Evolutionary conservation across 371 early-diverging fungal genomes (phyloP).

Genomic region (Apophysomyces ossiformis): DNA sequence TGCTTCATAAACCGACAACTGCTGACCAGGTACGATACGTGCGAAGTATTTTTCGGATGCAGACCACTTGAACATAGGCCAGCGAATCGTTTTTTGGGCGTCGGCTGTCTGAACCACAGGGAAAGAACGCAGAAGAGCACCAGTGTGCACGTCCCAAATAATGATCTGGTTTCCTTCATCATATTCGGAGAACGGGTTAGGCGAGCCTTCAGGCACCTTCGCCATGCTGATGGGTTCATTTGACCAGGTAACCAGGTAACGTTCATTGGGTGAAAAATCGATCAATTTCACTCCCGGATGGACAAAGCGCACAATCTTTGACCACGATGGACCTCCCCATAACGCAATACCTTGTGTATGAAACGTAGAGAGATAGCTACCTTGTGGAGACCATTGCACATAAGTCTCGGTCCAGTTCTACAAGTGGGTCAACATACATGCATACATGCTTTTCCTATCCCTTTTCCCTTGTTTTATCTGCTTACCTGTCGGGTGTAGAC

Average conservation of each 20-base stretch:
- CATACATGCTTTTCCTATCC: not conserved
- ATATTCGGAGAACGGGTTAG: slow-evolving; percentile 74
- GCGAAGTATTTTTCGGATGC: slow-evolving; percentile 93
- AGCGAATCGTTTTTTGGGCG: slow-evolving; percentile 71
- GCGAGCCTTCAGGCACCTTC: slow-evolving; percentile 53
- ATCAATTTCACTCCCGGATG: slow-evolving; percentile 92
- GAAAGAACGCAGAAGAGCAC: slow-evolving; percentile 89
- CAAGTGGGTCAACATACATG: not conserved
- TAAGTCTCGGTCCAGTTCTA: slow-evolving; percentile 95
- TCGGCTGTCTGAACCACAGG: slow-evolving; percentile 56
- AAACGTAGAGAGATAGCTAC: slow-evolving; percentile 92
- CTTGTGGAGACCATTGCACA: slow-evolving; percentile 94
- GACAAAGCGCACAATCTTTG: slow-evolving; percentile 87
- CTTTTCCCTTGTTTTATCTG: not conserved
- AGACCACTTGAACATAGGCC: slow-evolving; percentile 99
- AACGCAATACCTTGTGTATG: slow-evolving; percentile 94
- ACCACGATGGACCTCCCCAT: slow-evolving; percentile 96
- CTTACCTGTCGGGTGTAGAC: slow-evolving; percentile 70
- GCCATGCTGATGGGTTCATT: slow-evolving; percentile 80
- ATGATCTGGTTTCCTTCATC: slow-evolving; percentile 80
- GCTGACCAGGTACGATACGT: slow-evolving; percentile 79
- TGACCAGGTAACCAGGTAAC: slow-evolving; percentile 91
- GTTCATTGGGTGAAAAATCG: slow-evolving; percentile 95
- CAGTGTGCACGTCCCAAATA: slow-evolving; percentile 93
- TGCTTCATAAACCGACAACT: slow-evolving; percentile 89